Conservation (phyloP, 306 rosid species). For the Lablab purpureus region DNA sequence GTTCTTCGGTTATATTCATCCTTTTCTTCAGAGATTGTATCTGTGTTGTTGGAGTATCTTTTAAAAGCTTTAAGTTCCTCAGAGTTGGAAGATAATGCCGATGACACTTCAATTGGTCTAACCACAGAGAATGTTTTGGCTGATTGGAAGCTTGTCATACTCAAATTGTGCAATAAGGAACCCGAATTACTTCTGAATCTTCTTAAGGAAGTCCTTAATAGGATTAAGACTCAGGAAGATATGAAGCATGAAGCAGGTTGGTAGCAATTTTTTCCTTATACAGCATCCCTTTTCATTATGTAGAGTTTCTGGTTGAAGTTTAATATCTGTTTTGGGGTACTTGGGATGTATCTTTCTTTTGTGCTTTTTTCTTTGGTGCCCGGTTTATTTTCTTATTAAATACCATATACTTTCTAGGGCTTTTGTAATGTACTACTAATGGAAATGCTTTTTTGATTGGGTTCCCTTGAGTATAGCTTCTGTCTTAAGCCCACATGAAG, state of each 20-base stretch:
- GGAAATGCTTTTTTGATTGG: not conserved
- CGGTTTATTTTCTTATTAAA: slow-evolving; percentile 1
- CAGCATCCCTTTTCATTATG: not conserved
- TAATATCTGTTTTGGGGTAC: slow-evolving; percentile 3
- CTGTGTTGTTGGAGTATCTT: slow-evolving; percentile 74
- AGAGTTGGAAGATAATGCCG: slow-evolving; percentile 49
- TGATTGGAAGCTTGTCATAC: slow-evolving; percentile 70
- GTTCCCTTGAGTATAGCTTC: slow-evolving; percentile 6
- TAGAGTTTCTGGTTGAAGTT: not conserved
- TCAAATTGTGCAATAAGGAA: slow-evolving; percentile 67
- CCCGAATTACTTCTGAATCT: slow-evolving; percentile 82
- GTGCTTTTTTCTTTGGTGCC: not conserved
- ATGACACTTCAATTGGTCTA: slow-evolving; percentile 45
- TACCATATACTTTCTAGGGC: not conserved
- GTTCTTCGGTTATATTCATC: slow-evolving; percentile 72
- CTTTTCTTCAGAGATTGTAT: slow-evolving; percentile 78
- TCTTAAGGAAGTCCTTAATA: slow-evolving; percentile 72
- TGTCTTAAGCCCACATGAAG: slow-evolving; percentile 23
- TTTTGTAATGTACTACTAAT: slow-evolving; percentile 5
- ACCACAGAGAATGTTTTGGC: slow-evolving; percentile 51
- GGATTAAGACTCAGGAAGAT: slow-evolving; percentile 64
- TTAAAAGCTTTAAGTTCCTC: slow-evolving; percentile 59
- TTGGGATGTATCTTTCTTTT: slow-evolving; percentile 11
- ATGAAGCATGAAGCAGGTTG: slow-evolving; percentile 60
- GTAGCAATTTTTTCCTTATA: slow-evolving; percentile 21